phyloP scores from a whole-genome alignment of 176 grass and related monocot species.

The Stipa capillata region DNA sequence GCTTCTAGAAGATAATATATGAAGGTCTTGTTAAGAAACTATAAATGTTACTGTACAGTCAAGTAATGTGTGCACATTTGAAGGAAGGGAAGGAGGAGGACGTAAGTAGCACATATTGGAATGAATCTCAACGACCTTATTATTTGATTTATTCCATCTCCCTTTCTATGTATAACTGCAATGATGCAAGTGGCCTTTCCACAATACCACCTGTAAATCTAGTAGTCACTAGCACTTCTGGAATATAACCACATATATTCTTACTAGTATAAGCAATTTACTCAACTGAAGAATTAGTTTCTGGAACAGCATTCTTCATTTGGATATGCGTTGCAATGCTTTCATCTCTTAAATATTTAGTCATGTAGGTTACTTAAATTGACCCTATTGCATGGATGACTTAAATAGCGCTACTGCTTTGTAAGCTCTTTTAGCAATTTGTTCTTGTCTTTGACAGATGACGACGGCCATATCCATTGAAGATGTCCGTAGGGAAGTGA shows the following conservation, averaged over 20 bases:
- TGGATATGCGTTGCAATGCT: not conserved
- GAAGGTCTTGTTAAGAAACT: not conserved
- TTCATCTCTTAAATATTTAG: not conserved
- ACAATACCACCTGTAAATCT: not conserved
- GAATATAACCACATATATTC: not conserved
- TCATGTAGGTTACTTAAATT: not conserved
- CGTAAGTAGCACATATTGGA: not conserved
- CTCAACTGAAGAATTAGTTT: not conserved
- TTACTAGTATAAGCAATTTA: not conserved
- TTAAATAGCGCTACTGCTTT: not conserved
- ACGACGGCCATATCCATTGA: conserved; percentile 88
- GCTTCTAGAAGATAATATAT: not conserved
- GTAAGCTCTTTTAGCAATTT: not conserved
- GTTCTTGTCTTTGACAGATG: conserved; percentile 54
- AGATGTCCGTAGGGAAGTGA: conserved; percentile 88
- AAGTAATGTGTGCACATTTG: not conserved
- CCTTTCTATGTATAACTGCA: not conserved
- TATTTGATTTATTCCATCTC: not conserved
- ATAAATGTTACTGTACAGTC: not conserved
- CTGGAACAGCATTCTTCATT: not conserved
- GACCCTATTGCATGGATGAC: not conserved
- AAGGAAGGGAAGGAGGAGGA: not conserved
- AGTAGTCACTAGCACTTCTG: not conserved
- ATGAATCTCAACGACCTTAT: not conserved
- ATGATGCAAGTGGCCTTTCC: not conserved